These are phyloP conservation scores for Rhodofomes roseus DNA, from an alignment of 1,284 basidiomycete genomes.

Conservation along the genomic window DNA sequence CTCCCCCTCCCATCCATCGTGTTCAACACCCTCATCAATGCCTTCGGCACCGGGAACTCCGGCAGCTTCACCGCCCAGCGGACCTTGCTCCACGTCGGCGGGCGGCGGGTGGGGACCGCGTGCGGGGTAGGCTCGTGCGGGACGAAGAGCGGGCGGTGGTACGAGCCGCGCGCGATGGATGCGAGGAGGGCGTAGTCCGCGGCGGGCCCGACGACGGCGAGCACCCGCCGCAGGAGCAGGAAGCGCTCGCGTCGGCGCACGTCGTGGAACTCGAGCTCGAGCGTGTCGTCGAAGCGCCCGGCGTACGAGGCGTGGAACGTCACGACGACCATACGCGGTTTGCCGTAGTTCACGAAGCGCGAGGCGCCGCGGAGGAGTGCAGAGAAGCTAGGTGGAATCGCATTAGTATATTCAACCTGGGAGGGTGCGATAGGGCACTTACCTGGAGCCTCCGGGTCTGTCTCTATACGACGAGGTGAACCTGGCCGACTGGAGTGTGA, in stretches of 20 bases:
- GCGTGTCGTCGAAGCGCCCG: conserved; percentile 42
- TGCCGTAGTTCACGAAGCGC: conserved; percentile 22
- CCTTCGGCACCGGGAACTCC: background rate
- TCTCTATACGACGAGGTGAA: conserved; percentile 7
- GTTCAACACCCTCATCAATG: background rate
- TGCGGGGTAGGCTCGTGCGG: conserved; percentile 1
- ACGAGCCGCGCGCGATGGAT: conserved; percentile 24
- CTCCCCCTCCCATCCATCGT: conserved; percentile 4
- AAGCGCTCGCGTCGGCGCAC: conserved; percentile 8
- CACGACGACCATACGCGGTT: conserved; percentile 29
- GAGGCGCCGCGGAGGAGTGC: conserved; percentile 14
- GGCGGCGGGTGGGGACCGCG: conserved; percentile 5
- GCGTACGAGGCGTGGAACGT: conserved; percentile 32
- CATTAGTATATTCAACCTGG: no score
- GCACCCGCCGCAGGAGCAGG: conserved; percentile 21
- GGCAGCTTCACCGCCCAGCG: background rate
- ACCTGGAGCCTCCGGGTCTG: conserved; percentile 8
- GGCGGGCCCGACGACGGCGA: conserved; percentile 23
- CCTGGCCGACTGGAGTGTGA: background rate
- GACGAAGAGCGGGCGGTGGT: conserved; percentile 14
- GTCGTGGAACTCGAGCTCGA: conserved; percentile 33
- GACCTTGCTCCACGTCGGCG: conserved; percentile 7
- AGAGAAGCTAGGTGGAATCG: conserved; percentile 29
- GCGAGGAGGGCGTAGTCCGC: conserved; percentile 23
- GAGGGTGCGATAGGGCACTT: background rate